Base-by-base conservation (phyloP, 2,329 filamentous ascomycete genomes). In the Stachybotrys chlorohalonatus region DNA sequence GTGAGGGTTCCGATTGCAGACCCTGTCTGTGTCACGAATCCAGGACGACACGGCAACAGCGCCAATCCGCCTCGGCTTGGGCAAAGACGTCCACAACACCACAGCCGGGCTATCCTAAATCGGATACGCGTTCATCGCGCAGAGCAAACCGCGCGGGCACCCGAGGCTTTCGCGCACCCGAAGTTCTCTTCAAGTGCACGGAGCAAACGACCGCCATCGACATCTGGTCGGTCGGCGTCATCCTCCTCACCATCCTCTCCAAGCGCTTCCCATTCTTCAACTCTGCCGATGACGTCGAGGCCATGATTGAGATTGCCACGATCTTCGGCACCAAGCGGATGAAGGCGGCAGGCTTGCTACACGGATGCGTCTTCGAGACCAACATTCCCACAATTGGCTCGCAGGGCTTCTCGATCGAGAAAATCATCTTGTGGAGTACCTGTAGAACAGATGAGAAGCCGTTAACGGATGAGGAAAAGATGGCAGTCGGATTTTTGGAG, bases 261-360 rank as follows among this genome's bases (percentile, higher is more conserved):
- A 87, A 88, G 55, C 85, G 94, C 5, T 99, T 99, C 64, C 94
- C 94, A 1, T 99, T 99, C 73, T 99, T 99, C 79, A 96, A 99
- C 73, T 95, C 90, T 49, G 87, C 91, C n/a, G 94, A 99, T 68
- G 94, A 99, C 64, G 88, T 99, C 51, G 94, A 99, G 66, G 94
- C 94, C 52, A 87, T 96, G 81, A 93, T 99, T 61, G 94, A 99
- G 71, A 95, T 99, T 61, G 89, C 92, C 42, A 95, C 90, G 56
- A 95, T 99, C 57, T 96, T 97, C 68, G 94, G 94, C 52, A 80
- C 80, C 47, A 85, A 82, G 66, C 84, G 86, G 56, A 97, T 99
- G 93, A 89, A 87, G 66, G 77, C 82, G 39, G 89, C 87, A 3
- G 90, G 90, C 0, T 76, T 90, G 16, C 76, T 96, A 52, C 94